phyloP scores from a whole-genome alignment of 2,329 filamentous ascomycete genomes.

The Aureobasidium namibiae region DNA sequence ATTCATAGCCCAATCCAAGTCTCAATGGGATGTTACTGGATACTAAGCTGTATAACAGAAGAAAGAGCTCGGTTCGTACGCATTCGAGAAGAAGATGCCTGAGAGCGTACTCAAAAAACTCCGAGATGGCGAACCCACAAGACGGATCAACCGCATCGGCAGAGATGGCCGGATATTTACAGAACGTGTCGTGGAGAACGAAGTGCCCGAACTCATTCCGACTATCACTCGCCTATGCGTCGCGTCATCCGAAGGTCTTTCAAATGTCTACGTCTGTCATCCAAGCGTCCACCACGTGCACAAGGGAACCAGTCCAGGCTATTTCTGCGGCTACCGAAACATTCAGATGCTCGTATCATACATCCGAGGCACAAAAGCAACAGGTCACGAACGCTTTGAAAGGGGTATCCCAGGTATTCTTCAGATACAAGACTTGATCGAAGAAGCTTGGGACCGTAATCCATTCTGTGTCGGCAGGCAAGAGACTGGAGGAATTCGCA shows the following conservation, averaged over 20 bases:
- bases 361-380: slow-evolving; percentile 51
- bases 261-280: slow-evolving; percentile 71
- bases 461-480: slow-evolving; percentile 64
- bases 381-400: slow-evolving; percentile 54
- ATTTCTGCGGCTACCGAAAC: slow-evolving; percentile 87
- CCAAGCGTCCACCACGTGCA: slow-evolving; percentile 67
- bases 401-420: slow-evolving; percentile 63
- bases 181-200: slow-evolving; percentile 32
- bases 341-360: slow-evolving; percentile 84
- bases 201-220: slow-evolving; percentile 33
- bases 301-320: slow-evolving; percentile 66
- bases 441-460: slow-evolving; percentile 77
- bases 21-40: no score
- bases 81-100: slow-evolving; percentile 38
- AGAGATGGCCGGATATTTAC: slow-evolving; percentile 34
- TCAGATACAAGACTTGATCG: slow-evolving; percentile 75
- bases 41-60: slow-evolving; percentile 22
- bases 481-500: slow-evolving; percentile 76
- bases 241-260: slow-evolving; percentile 54
- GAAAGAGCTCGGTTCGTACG: slow-evolving; percentile 36
- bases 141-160: slow-evolving; percentile 29
- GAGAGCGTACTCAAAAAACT: slow-evolving; percentile 30
- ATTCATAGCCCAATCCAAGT: not conserved
- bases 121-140: slow-evolving; percentile 28
- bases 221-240: slow-evolving; percentile 40